phyloP scores from a whole-genome alignment of 202 grass and related monocot genomes.

The Schoenoplectus tabernaemontani region DNA sequence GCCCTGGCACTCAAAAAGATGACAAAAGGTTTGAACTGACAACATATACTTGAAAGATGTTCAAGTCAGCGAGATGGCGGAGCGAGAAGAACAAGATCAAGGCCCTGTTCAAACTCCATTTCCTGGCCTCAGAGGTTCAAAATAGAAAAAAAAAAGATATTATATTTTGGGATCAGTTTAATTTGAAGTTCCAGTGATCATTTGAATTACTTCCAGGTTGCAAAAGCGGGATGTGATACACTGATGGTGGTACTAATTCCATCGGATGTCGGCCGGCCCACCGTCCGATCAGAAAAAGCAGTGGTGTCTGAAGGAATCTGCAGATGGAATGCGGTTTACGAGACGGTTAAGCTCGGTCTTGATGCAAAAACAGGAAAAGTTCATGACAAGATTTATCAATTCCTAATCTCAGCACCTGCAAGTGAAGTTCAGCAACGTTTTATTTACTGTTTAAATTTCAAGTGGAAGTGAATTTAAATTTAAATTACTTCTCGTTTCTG shows the following conservation, averaged over 20 bases:
- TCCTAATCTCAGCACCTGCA: constrained; percentile 68
- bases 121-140: constrained; percentile 69
- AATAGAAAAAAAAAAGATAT: background rate
- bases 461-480: no score
- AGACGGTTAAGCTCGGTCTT: constrained; percentile 52
- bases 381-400: constrained; percentile 74
- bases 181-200: background rate
- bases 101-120: constrained; percentile 82
- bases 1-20: no score
- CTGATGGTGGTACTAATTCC: constrained; percentile 73
- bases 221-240: constrained; percentile 48
- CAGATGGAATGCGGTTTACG: constrained; percentile 55
- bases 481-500: background rate
- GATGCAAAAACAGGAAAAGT: constrained; percentile 35
- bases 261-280: constrained; percentile 56
- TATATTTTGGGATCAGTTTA: background rate
- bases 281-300: constrained; percentile 62
- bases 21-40: no score
- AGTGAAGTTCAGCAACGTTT: background rate
- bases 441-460: background rate
- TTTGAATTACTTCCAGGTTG: constrained; percentile 39
- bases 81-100: constrained; percentile 66
- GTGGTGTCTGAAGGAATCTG: constrained; percentile 49
- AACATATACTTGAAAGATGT: no score
- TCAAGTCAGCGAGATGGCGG: constrained; percentile 60